Conservation (phyloP, 2,329 filamentous ascomycete species). For the Parascedosporium putredinis region DNA sequence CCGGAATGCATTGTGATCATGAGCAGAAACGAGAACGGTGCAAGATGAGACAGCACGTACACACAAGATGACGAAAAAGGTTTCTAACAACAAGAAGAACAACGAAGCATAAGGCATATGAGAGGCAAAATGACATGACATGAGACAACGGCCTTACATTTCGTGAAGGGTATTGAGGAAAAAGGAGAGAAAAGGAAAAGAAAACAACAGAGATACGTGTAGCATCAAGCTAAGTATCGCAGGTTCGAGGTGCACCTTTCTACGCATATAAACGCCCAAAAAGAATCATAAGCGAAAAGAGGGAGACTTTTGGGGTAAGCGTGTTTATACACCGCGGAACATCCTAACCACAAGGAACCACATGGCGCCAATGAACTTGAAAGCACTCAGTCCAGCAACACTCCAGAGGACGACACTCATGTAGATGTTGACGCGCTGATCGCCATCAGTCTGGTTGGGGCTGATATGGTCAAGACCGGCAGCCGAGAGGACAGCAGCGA, state of each 20-base stretch:
- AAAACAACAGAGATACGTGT: not conserved
- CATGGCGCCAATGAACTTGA: slow-evolving; percentile 78
- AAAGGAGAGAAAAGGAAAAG: not conserved
- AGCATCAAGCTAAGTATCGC: not conserved
- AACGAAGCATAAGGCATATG: not conserved
- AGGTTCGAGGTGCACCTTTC: not conserved
- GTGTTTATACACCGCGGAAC: slow-evolving; percentile 63
- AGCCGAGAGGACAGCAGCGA: slow-evolving; percentile 75
- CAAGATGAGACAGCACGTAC: too few relatives aligned
- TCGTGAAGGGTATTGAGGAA: slow-evolving; percentile 2
- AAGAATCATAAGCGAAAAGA: not conserved
- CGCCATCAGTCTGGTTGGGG: slow-evolving; percentile 29
- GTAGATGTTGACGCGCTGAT: slow-evolving; percentile 64
- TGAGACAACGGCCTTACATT: not conserved
- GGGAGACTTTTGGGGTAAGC: not conserved
- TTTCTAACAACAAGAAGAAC: not conserved
- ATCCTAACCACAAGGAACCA: slow-evolving; percentile 89
- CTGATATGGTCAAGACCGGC: slow-evolving; percentile 67
- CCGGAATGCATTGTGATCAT: too few relatives aligned
- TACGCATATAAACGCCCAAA: not conserved
- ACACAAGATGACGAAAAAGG: not conserved
- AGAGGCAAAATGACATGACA: not conserved
- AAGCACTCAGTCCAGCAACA: slow-evolving; percentile 71
- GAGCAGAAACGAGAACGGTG: too few relatives aligned
- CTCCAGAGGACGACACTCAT: slow-evolving; percentile 82